phyloP scores from a whole-genome alignment of 768 basidiomycete species.

The Butyriboletus loyo region DNA sequence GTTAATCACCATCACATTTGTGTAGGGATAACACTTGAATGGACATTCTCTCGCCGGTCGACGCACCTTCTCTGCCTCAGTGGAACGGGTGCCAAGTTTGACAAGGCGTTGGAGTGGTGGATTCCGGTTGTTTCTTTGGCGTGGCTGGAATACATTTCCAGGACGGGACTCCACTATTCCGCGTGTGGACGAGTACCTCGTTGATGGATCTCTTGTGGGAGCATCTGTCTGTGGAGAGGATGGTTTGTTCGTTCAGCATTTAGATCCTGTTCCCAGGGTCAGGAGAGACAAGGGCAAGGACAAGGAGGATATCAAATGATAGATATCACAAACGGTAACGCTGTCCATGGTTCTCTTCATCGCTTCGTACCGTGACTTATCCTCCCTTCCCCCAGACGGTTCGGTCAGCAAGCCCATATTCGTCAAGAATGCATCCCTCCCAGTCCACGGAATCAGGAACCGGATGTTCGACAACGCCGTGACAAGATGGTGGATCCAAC shows the following conservation, averaged over 20 bases:
- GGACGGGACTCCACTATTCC: slow-evolving; percentile 51
- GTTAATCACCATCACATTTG: not conserved
- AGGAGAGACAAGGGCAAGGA: slow-evolving; percentile 30
- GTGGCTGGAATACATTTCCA: slow-evolving; percentile 66
- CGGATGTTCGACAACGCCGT: not conserved
- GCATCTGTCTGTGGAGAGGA: slow-evolving; percentile 31
- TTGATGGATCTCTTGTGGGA: slow-evolving; percentile 36
- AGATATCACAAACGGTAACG: slow-evolving; percentile 39
- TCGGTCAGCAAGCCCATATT: slow-evolving; percentile 13
- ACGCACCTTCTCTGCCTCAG: slow-evolving; percentile 83
- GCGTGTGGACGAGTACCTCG: slow-evolving; percentile 31
- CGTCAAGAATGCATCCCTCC: slow-evolving; percentile 17
- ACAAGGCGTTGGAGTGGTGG: slow-evolving; percentile 77
- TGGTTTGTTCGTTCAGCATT: slow-evolving; percentile 15
- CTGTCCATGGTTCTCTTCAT: not conserved
- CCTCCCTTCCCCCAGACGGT: slow-evolving; percentile 2
- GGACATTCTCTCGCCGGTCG: slow-evolving; percentile 60
- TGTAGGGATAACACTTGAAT: slow-evolving; percentile 52
- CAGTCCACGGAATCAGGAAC: not conserved
- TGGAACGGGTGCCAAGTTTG: slow-evolving; percentile 67
- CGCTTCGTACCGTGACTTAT: not conserved
- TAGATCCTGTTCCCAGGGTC: slow-evolving; percentile 1
- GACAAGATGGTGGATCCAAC: not conserved
- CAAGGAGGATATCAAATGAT: slow-evolving; percentile 32
- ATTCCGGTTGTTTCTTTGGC: slow-evolving; percentile 65